Base-by-base conservation (phyloP, 2,329 filamentous ascomycete species). In the Blumeria hordei region DNA sequence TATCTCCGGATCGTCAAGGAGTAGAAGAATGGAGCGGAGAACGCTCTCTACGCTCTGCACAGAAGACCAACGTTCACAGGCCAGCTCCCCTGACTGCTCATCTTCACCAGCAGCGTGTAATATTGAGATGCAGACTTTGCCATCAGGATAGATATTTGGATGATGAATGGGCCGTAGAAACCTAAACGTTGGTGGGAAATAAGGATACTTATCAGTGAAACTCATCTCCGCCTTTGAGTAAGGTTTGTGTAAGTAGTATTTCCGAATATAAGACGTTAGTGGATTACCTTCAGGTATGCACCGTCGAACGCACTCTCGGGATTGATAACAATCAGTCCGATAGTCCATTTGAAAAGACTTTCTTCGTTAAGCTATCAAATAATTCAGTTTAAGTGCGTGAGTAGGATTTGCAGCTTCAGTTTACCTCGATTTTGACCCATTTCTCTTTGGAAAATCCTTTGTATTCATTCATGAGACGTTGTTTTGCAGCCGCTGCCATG, bases 41-140 rank as follows among this genome's bases (percentile, higher is more conserved):
- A 98, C 88, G 2, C 88, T 93, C 70, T 96, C 92, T 51, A 93
- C 90, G 18, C 88, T 85, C 67, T 96, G 90, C 3, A 92, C 80
- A 0, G 92, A 88, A 6, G 86, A 88, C 90, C 90, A 98, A 56
- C 90, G 84, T 70, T 96, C 92, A 57, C 82, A 83, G 6, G 92
- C 90, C 41, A 77, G 70, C 69, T 96, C 90, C 58, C 92, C 92
- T 0, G 88, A 94, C 73, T 88, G 90, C 61, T 84, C 78, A 65
- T 96, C 90, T 58, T 95, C 87, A 60, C 92, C 92, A 0, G 92
- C 88, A 16, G 79, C 77, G 68, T 98, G 90, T 10, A 98, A 79
- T 63, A 98, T 98, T 49, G 88, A 95, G 66, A 98, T 96, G 72
- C 92, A 96, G 47, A 96, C 76, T 61, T 82, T 82, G 62, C 90